Percentiles rank a stretch among this genome's conserved stretches.
These are phyloP conservation scores for Escovopsis sp. DNA, from an alignment of 2,329 filamentous ascomycete genomes.

Conservation along the genomic window DNA sequence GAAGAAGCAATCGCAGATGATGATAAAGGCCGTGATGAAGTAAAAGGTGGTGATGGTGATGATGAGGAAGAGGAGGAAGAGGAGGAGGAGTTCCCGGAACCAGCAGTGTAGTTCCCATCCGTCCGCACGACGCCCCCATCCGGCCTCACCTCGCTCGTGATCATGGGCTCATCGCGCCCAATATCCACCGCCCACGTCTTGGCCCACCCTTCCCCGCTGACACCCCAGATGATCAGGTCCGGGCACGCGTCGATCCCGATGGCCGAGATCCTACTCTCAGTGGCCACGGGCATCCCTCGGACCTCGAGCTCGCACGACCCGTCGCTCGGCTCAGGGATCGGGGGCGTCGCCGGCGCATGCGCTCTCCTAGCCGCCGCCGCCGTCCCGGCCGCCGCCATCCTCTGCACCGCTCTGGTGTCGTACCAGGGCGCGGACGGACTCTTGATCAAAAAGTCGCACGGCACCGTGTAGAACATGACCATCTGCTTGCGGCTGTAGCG, in stretches of 20 bases:
- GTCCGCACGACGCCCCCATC: slow-evolving; percentile 19
- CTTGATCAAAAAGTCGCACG: slow-evolving; percentile 37
- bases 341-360: slow-evolving; percentile 7
- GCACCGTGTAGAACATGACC: slow-evolving; percentile 47
- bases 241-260: slow-evolving; percentile 18
- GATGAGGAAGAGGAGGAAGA: no score
- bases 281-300: slow-evolving; percentile 16
- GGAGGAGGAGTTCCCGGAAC: no score
- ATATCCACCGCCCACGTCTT: slow-evolving; percentile 18
- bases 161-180: slow-evolving; percentile 9
- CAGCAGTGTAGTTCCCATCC: slow-evolving; percentile 11
- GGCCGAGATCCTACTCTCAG: slow-evolving; percentile 18
- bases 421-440: no score
- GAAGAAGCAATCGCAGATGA: no score
- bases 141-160: slow-evolving; percentile 11
- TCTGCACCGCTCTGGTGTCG: no score
- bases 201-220: slow-evolving; percentile 19
- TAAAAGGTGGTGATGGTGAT: no score
- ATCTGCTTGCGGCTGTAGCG: slow-evolving; percentile 16
- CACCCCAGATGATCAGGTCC: slow-evolving; percentile 22
- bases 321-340: neutral
- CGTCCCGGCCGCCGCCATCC: neutral
- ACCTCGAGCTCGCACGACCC: slow-evolving; percentile 16
- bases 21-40: no score
- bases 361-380: slow-evolving; percentile 5